Percentiles rank a stretch among this genome's conserved stretches.
Conservation (phyloP, 257 asterid genomes). For the Fraxinus pennsylvanica region DNA sequence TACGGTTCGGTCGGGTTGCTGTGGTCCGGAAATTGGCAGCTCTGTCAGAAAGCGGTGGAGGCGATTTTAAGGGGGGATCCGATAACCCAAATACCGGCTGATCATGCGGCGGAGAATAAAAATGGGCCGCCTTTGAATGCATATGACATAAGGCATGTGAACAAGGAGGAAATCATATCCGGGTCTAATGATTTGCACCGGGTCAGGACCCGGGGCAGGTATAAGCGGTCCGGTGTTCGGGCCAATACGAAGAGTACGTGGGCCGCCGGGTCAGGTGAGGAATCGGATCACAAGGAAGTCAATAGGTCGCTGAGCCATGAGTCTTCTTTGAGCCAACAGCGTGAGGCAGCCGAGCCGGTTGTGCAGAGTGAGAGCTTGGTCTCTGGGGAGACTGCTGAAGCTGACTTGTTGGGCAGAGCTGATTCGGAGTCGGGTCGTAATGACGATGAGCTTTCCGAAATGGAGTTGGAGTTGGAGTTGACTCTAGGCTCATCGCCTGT, state of each 20-base stretch:
- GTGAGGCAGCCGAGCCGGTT: constrained; percentile 34
- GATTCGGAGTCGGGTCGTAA: constrained; percentile 18
- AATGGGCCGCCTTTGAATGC: constrained; percentile 62
- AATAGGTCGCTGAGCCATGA: constrained; percentile 67
- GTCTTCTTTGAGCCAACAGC: constrained; percentile 74
- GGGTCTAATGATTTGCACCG: constrained; percentile 51
- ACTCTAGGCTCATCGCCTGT: constrained; percentile 55
- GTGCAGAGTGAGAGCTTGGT: constrained; percentile 37
- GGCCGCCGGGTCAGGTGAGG: constrained; percentile 24
- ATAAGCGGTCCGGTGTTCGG: constrained; percentile 55
- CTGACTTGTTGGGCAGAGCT: constrained; percentile 19
- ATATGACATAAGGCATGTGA: constrained; percentile 61
- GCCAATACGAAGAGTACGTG: constrained; percentile 27
- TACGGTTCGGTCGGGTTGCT: constrained; percentile 79
- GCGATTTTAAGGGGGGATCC: constrained; percentile 68
- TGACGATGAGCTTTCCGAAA: constrained; percentile 32
- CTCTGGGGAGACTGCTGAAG: constrained; percentile 35
- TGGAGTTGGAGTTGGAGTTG: constrained; percentile 66
- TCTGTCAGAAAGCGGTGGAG: constrained; percentile 76
- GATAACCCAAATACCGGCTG: constrained; percentile 44
- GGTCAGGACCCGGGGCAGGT: constrained; percentile 57
- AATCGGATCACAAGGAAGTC: constrained; percentile 35
- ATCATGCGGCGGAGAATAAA: constrained; percentile 37
- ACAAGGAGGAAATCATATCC: constrained; percentile 41
- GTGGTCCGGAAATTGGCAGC: constrained; percentile 88